A percentile compares a stretch with the other conserved stretches of the same genome.
These are phyloP conservation scores for Corallochytrium limacisporum DNA, from an alignment of 78 protist genomes.

Conservation along the genomic window DNA sequence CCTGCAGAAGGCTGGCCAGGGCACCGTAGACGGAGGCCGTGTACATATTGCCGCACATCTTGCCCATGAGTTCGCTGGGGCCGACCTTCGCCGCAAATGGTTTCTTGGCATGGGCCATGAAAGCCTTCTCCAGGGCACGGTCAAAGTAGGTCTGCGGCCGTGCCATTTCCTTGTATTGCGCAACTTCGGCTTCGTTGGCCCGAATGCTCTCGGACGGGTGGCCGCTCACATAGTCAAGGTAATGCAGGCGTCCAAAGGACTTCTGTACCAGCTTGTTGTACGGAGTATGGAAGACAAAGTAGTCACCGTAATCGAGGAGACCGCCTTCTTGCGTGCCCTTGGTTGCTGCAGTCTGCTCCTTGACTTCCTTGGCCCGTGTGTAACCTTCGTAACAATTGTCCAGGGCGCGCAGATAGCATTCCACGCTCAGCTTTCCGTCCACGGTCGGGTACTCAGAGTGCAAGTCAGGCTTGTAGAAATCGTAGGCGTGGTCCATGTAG, in stretches of 20 bases:
- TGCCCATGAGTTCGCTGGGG: slow-evolving; percentile 48
- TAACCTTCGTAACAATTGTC: slow-evolving; percentile 61
- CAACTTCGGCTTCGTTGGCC: background rate
- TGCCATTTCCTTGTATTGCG: background rate
- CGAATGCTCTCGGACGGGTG: slow-evolving; percentile 4
- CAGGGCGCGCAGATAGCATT: slow-evolving; percentile 69
- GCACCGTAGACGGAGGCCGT: slow-evolving; percentile 75
- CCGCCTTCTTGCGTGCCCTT: background rate
- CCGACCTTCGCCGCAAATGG: slow-evolving; percentile 37
- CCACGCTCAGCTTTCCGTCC: slow-evolving; percentile 76
- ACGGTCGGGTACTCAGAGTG: slow-evolving; percentile 75
- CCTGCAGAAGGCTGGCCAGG: slow-evolving; percentile 55
- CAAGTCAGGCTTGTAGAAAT: slow-evolving; percentile 88
- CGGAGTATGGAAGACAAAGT: slow-evolving; percentile 81
- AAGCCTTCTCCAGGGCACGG: slow-evolving; percentile 51
- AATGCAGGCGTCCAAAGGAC: slow-evolving; percentile 65
- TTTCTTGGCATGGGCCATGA: slow-evolving; percentile 7
- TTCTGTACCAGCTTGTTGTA: slow-evolving; percentile 86
- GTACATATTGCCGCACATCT: slow-evolving; percentile 81
- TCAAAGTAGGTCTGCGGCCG: slow-evolving; percentile 40
- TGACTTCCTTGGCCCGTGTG: background rate
- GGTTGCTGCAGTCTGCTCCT: background rate
- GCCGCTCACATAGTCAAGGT: slow-evolving; percentile 42
- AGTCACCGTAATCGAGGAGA: slow-evolving; percentile 39
- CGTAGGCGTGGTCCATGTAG: slow-evolving; percentile 75